Evolutionary conservation across 2,329 filamentous ascomycete genomes (phyloP).

Genomic region (Botrytis pseudocinerea): DNA sequence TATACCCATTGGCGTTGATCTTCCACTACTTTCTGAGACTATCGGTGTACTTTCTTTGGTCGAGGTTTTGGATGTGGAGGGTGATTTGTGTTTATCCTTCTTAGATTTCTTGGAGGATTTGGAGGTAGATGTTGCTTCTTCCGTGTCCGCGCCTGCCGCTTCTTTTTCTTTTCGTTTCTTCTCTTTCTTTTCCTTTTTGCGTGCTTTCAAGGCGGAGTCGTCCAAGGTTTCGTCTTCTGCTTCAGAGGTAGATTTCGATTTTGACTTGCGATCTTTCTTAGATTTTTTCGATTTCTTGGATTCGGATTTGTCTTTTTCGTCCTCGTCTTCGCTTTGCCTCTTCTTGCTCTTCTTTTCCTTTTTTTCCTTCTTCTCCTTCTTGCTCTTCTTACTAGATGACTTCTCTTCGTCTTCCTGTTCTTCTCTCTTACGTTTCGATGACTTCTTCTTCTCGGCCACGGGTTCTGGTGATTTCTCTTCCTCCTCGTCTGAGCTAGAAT

Average conservation of each 20-base stretch:
- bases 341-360: conserved; percentile 32
- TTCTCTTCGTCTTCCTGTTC: conserved; percentile 42
- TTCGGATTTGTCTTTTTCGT: conserved; percentile 31
- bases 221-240: background rate
- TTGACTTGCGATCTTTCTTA: conserved; percentile 33
- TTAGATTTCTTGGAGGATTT: conserved; percentile 41
- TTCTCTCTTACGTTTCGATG: conserved; percentile 49
- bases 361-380: conserved; percentile 19
- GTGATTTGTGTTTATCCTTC: conserved; percentile 46
- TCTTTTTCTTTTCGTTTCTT: conserved; percentile 28
- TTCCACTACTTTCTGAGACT: conserved; percentile 44
- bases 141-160: conserved; percentile 11
- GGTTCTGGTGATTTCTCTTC: conserved; percentile 18
- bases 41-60: conserved; percentile 35
- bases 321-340: conserved; percentile 49
- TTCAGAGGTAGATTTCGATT: conserved; percentile 12
- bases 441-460: conserved; percentile 31
- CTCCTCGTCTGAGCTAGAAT: conserved; percentile 16
- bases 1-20: conserved; percentile 54
- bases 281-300: conserved; percentile 41
- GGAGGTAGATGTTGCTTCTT: conserved; percentile 15
- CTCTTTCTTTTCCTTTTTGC: conserved; percentile 21
- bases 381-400: conserved; percentile 35
- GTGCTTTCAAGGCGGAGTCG: conserved; percentile 1
- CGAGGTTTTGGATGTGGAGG: conserved; percentile 35